A percentile compares a stretch with the other conserved stretches of the same genome.
phyloP scores from a whole-genome alignment of 2,329 filamentous ascomycete genomes.

The Albophoma yamanashiensis region DNA sequence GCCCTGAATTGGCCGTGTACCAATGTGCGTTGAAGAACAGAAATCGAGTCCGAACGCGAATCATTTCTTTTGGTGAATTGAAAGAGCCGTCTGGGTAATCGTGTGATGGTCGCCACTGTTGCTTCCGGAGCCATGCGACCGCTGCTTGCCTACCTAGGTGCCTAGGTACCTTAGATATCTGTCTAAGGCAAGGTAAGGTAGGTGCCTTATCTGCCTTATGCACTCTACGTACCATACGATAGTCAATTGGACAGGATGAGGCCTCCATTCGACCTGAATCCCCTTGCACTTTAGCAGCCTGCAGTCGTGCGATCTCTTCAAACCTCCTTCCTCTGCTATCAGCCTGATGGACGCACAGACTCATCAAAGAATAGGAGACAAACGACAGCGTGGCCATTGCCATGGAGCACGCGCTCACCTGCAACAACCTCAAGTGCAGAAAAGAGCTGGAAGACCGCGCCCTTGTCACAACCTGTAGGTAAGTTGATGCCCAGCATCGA shows the following conservation, averaged over 20 bases:
- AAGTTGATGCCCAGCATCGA: neutral
- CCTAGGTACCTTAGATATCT: neutral
- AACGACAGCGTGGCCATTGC: neutral
- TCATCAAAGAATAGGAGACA: neutral
- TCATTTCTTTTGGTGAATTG: neutral
- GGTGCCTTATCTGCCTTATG: neutral
- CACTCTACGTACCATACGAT: too few species aligned
- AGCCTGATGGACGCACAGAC: neutral
- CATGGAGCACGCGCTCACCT: constrained; percentile 69
- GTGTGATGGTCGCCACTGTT: neutral
- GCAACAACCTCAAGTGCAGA: constrained; percentile 73
- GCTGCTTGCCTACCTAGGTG: too few species aligned
- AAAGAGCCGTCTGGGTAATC: neutral
- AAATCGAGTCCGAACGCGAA: neutral
- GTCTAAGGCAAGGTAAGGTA: too few species aligned
- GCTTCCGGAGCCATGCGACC: neutral
- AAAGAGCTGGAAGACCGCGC: constrained; percentile 57
- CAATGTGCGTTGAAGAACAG: neutral
- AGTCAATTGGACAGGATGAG: neutral
- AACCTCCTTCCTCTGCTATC: neutral
- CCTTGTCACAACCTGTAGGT: constrained; percentile 86
- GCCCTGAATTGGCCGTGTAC: neutral
- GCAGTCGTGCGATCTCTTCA: neutral
- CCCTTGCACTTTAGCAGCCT: neutral
- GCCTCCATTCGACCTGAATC: neutral